Conservation (phyloP, 495 filamentous ascomycete species). For the Corynascus novoguineensis region DNA sequence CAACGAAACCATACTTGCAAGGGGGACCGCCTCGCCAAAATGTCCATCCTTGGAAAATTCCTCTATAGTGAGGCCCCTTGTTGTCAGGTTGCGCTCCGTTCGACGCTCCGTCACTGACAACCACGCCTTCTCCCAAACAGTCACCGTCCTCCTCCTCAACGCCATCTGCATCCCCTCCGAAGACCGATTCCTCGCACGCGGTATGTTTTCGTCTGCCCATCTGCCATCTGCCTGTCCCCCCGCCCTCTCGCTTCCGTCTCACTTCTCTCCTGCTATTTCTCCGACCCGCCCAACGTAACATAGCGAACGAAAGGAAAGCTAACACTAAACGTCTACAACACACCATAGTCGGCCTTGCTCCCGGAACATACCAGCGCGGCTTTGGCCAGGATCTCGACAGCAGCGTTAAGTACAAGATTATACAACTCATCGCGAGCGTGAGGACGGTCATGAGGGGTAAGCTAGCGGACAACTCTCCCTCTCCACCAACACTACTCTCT, state of each 20-base stretch:
- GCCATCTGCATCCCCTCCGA: slow-evolving; percentile 93
- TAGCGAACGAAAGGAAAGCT: neutral
- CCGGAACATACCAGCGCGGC: slow-evolving; percentile 55
- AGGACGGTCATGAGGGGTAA: slow-evolving; percentile 91
- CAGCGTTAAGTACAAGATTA: slow-evolving; percentile 79
- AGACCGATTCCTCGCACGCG: slow-evolving; percentile 93
- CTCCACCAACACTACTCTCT: neutral
- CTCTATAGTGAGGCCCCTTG: slow-evolving; percentile 8
- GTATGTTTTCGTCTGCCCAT: slow-evolving; percentile 46
- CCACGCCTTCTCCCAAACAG: slow-evolving; percentile 35
- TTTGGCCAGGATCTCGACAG: slow-evolving; percentile 68
- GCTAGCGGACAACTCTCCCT: slow-evolving; percentile 29
- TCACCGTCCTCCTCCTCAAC: slow-evolving; percentile 81
- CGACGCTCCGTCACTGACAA: neutral
- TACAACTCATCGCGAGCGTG: slow-evolving; percentile 86
- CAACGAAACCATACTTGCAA: neutral
- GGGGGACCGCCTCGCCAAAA: slow-evolving; percentile 6
- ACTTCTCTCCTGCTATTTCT: too few relatives aligned
- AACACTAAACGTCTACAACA: too few relatives aligned
- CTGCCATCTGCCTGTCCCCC: neutral
- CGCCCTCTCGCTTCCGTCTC: neutral
- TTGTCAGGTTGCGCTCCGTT: too few relatives aligned
- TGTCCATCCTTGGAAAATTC: slow-evolving; percentile 18
- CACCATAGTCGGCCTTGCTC: slow-evolving; percentile 74
- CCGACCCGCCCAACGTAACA: too few relatives aligned